Percentiles rank a stretch among this genome's conserved stretches.
Evolutionary conservation across 108 stramenopile species (phyloP).

Genomic region (Discostella stelligeroides): DNA sequence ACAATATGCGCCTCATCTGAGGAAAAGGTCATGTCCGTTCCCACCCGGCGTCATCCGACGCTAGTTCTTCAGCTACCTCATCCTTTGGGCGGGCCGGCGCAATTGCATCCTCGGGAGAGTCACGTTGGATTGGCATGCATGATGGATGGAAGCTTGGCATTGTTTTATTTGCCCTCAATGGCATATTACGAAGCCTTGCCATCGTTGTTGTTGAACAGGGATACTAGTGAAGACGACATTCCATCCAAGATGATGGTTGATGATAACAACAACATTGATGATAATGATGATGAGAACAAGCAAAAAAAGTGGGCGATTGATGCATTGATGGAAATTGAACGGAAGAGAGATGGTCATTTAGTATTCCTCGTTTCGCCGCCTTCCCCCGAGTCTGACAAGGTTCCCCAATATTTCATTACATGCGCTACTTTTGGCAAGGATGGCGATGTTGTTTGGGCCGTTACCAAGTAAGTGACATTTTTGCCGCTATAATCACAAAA

Average conservation of each 20-base stretch:
- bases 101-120: slow-evolving; percentile 64
- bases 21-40: neutral
- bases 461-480: slow-evolving; percentile 61
- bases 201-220: neutral
- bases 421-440: slow-evolving; percentile 69
- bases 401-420: slow-evolving; percentile 41
- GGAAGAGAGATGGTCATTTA: slow-evolving; percentile 16
- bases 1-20: neutral
- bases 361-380: slow-evolving; percentile 17
- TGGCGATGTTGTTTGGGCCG: slow-evolving; percentile 68
- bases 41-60: slow-evolving; percentile 33
- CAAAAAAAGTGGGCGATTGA: neutral
- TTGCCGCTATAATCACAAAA: neutral
- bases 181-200: slow-evolving; percentile 48
- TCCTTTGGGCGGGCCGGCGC: slow-evolving; percentile 57
- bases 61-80: slow-evolving; percentile 55
- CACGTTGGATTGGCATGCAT: slow-evolving; percentile 64
- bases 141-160: slow-evolving; percentile 62
- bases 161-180: slow-evolving; percentile 55
- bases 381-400: neutral
- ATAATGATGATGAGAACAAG: neutral
- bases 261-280: no score
- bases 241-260: neutral
- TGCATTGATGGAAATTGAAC: slow-evolving; percentile 10
- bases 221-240: neutral